These are phyloP conservation scores for Phytopythium kandeliae DNA, from an alignment of 352 stramenopile species.

Conservation along the genomic window DNA sequence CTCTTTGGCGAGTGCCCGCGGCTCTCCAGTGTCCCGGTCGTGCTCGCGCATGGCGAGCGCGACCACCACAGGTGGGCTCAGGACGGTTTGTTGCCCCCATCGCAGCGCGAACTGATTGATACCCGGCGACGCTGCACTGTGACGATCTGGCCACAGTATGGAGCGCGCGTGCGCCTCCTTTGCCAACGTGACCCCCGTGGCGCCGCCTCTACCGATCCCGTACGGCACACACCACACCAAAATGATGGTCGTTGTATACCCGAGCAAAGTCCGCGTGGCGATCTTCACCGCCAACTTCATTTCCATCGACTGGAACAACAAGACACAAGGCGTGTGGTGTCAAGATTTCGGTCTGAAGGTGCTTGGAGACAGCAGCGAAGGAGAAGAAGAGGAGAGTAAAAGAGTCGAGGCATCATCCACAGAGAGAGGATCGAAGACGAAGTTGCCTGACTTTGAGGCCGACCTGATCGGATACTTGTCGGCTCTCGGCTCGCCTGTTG, in stretches of 20 bases:
- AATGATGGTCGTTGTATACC: slow-evolving; percentile 73
- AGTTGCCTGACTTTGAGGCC: slow-evolving; percentile 40
- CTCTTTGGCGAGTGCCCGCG: slow-evolving; percentile 57
- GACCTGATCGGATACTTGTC: slow-evolving; percentile 66
- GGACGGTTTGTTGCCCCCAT: background rate
- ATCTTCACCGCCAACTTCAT: slow-evolving; percentile 88
- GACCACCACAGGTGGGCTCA: slow-evolving; percentile 28
- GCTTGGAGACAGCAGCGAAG: slow-evolving; percentile 23
- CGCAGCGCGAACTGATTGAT: too few relatives aligned
- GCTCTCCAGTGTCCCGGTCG: slow-evolving; percentile 50
- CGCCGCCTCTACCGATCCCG: slow-evolving; percentile 68
- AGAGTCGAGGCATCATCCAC: background rate
- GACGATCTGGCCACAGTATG: slow-evolving; percentile 22
- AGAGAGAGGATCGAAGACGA: background rate
- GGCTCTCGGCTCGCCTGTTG: slow-evolving; percentile 33
- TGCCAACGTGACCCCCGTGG: slow-evolving; percentile 50
- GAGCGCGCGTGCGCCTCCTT: slow-evolving; percentile 48
- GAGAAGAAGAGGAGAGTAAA: slow-evolving; percentile 11
- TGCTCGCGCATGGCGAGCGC: slow-evolving; percentile 75
- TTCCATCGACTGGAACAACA: slow-evolving; percentile 70
- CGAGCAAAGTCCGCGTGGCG: slow-evolving; percentile 56
- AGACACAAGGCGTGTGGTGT: slow-evolving; percentile 80
- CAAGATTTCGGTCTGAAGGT: slow-evolving; percentile 76
- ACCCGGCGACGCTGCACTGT: too few relatives aligned
- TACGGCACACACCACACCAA: slow-evolving; percentile 88